Evolutionary conservation across 202 grass and related monocot species (phyloP).

Genomic region (Carex arenaria): DNA sequence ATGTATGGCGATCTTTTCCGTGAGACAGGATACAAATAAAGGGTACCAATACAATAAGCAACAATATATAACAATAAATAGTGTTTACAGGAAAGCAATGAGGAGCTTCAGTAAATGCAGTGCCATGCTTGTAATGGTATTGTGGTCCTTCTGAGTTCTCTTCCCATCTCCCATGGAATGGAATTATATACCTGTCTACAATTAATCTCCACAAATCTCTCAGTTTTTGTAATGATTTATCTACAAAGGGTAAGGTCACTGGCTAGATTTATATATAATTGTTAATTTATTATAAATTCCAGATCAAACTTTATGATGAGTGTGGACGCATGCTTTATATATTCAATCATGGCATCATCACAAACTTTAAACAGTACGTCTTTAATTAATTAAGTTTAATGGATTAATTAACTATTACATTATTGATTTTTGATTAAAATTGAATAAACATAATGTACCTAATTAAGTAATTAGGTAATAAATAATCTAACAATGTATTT

Average conservation of each 20-base stretch:
- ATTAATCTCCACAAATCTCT: background rate
- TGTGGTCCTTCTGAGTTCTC: background rate
- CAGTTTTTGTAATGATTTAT: background rate
- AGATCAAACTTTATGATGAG: too few relatives aligned
- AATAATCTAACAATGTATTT: too few relatives aligned
- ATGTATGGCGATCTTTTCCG: background rate
- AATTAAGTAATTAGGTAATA: too few relatives aligned
- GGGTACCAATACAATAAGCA: background rate
- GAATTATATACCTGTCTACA: background rate
- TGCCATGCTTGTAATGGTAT: background rate
- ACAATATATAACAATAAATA: background rate
- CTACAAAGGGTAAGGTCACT: background rate
- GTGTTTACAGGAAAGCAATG: background rate
- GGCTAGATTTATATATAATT: background rate
- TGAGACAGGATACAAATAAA: slow-evolving; percentile 2
- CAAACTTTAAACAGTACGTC: too few relatives aligned
- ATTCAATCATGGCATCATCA: too few relatives aligned
- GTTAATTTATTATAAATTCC: too few relatives aligned
- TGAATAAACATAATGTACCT: too few relatives aligned
- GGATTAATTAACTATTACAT: too few relatives aligned
- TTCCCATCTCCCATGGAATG: background rate
- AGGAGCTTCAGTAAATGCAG: background rate
- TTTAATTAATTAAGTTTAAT: too few relatives aligned
- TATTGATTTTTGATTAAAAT: too few relatives aligned
- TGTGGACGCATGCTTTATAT: too few relatives aligned